Evolutionary conservation across 768 basidiomycete species (phyloP).

Genomic region (Pleurotus citrinopileatus): DNA sequence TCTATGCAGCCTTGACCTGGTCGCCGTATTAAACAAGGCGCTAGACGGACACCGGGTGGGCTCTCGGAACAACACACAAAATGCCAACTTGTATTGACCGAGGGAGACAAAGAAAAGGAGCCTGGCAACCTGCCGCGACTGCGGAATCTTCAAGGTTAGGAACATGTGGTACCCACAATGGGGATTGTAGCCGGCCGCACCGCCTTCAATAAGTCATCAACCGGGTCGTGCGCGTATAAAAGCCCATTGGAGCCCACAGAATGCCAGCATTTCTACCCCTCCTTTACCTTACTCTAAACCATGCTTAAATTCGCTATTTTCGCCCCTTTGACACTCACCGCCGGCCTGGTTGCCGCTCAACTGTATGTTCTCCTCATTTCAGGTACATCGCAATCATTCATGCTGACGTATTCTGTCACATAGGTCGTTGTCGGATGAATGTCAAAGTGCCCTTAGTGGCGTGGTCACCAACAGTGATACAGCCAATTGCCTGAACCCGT

Average conservation of each 20-base stretch:
- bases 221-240: conserved; percentile 10
- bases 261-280: conserved; percentile 1
- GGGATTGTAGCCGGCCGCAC: conserved; percentile 9
- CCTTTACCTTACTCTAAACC: conserved; percentile 14
- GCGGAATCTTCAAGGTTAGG: no score
- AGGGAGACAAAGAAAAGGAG: no score
- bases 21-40: no score
- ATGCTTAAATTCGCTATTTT: conserved; percentile 20
- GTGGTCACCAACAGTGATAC: conserved; percentile 45
- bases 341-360: conserved; percentile 39
- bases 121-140: no score
- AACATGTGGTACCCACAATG: conserved; percentile 14
- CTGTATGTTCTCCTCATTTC: conserved; percentile 32
- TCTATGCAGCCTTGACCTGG: no score
- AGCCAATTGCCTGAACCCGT: conserved; percentile 46
- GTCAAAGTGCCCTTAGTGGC: conserved; percentile 41
- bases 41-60: no score
- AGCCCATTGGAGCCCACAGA: background rate
- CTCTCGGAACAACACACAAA: no score
- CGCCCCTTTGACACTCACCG: conserved; percentile 25
- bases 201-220: conserved; percentile 15
- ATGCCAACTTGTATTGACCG: no score
- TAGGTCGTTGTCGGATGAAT: conserved; percentile 43
- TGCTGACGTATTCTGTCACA: background rate
- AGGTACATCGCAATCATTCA: background rate